Evolutionary conservation across 129 eudicot genomes (phyloP).

Genomic region (Tanacetum coccineum): DNA sequence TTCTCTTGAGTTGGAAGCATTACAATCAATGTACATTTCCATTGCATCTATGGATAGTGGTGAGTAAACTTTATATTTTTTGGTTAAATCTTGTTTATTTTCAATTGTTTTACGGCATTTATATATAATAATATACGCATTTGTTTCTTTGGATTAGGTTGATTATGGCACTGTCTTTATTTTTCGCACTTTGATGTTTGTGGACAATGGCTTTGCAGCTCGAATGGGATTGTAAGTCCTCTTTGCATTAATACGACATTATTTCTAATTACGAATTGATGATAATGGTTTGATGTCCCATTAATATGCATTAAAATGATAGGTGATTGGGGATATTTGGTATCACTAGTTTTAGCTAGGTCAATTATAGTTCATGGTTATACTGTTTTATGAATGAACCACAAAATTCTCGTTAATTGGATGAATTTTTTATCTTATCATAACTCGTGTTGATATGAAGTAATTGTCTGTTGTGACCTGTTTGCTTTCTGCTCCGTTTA

Average conservation of each 20-base stretch:
- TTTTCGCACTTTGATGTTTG: conserved; percentile 92
- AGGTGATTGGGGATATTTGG: not conserved
- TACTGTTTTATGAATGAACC: not conserved
- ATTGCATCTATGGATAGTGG: conserved; percentile 92
- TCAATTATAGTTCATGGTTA: not conserved
- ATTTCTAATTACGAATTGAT: not conserved
- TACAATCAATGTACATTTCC: conserved; percentile 72
- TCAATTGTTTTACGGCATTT: not conserved
- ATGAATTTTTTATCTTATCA: not conserved
- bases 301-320: not conserved
- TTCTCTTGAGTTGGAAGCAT: conserved; percentile 77
- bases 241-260: not conserved
- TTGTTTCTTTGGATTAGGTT: conserved; percentile 40
- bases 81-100: not conserved
- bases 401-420: not conserved
- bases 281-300: not conserved
- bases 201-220: conserved; percentile 85
- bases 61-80: conserved; percentile 25
- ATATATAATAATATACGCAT: not conserved
- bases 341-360: not conserved
- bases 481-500: no score
- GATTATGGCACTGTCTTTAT: conserved; percentile 80
- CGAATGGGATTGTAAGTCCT: conserved; percentile 86
- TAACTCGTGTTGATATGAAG: not conserved
- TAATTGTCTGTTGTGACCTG: not conserved